phyloP scores from a whole-genome alignment of 306 rosid genomes.

The Medicago lupulina region DNA sequence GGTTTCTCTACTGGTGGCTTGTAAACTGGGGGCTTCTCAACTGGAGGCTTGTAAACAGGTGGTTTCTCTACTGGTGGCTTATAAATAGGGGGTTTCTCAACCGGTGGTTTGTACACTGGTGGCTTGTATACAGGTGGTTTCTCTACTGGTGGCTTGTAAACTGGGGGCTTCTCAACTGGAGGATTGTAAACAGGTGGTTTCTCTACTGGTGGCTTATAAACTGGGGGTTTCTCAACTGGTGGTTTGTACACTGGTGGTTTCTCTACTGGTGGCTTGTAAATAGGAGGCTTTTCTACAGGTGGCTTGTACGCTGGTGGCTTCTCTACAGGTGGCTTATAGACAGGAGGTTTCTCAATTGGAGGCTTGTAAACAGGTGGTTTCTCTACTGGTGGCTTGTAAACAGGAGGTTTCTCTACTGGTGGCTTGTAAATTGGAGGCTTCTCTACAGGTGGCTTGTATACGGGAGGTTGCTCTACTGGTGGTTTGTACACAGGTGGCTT shows the following conservation, averaged over 20 bases:
- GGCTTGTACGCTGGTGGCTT: not conserved
- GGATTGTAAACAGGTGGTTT: not conserved
- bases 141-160: not conserved
- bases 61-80: not conserved
- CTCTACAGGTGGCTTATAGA: not conserved
- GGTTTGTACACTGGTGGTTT: not conserved
- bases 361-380: too few relatives aligned
- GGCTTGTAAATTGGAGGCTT: too few relatives aligned
- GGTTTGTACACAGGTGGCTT: not conserved
- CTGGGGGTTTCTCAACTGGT: fast-evolving
- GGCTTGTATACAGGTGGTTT: not conserved
- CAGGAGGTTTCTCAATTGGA: too few relatives aligned
- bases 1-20: not conserved
- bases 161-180: fast-evolving
- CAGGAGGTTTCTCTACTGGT: too few relatives aligned
- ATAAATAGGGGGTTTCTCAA: not conserved
- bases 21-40: fast-evolving
- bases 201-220: not conserved
- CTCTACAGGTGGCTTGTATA: too few relatives aligned
- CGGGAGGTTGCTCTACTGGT: not conserved
- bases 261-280: not conserved
- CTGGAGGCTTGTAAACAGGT: not conserved
- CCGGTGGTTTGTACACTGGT: fast-evolving
- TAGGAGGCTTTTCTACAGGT: not conserved
- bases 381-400: too few relatives aligned